phyloP scores from a whole-genome alignment of 1,139 yeast species.

The Ashbya aceris region DNA sequence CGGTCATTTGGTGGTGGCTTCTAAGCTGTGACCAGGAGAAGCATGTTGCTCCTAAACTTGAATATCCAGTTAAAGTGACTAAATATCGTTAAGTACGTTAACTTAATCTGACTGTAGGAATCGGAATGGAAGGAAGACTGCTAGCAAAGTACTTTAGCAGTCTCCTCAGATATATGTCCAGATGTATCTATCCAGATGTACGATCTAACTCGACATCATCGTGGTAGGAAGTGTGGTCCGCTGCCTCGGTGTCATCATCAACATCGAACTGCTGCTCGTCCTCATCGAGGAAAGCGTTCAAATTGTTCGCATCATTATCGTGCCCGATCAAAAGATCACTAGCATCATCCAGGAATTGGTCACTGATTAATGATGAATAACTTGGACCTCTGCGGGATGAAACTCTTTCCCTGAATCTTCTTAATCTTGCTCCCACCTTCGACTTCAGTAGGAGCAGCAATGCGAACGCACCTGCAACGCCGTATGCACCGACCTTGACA shows the following conservation, averaged over 20 bases:
- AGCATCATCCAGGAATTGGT: conserved; percentile 29
- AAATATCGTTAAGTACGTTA: neutral
- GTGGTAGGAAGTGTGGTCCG: no score
- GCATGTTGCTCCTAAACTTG: no score
- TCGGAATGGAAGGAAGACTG: neutral
- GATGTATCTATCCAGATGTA: no score
- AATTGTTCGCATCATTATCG: conserved; percentile 30
- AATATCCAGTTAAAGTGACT: no score
- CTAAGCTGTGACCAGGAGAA: no score
- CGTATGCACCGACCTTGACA: conserved; percentile 50
- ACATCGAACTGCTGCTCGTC: conserved; percentile 27
- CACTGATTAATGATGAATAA: conserved; percentile 26
- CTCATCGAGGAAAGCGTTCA: conserved; percentile 23
- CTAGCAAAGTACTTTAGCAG: no score
- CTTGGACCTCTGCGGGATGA: conserved; percentile 25
- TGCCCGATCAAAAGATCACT: conserved; percentile 30
- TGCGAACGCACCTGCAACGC: conserved; percentile 29
- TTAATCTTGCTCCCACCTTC: conserved; percentile 10
- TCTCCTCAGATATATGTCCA: no score
- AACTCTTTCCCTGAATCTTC: conserved; percentile 14
- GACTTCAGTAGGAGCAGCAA: conserved; percentile 14
- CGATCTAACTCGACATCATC: no score
- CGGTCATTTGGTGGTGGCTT: neutral
- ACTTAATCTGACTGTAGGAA: neutral
- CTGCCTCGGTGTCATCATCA: conserved; percentile 14